Conservation (phyloP, 805 yeast species). For the Wickerhamiella shivajii region DNA sequence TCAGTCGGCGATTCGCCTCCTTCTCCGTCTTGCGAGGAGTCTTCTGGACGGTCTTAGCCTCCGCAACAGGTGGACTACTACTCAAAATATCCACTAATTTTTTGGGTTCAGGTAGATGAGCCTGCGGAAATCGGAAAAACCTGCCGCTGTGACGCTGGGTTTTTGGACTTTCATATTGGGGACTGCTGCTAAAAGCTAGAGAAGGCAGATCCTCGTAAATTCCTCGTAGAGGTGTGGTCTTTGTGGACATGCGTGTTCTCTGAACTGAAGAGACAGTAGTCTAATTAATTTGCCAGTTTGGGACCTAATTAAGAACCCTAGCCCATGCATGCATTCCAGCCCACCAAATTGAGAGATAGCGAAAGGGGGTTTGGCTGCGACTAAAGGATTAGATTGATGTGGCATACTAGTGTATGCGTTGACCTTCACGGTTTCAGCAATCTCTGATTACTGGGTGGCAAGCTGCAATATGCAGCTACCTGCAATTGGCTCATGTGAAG, state of each 20-base stretch:
- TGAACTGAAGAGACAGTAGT: no score
- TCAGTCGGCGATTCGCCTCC: constrained; percentile 3
- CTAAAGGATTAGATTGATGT: no score
- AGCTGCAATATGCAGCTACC: no score
- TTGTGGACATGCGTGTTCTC: constrained; percentile 2
- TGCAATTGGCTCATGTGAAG: no score
- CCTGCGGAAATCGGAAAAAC: constrained; percentile 3
- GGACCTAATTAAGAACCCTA: no score
- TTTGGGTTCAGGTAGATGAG: constrained; percentile 3
- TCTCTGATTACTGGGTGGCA: no score
- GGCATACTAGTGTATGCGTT: no score
- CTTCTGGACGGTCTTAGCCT: neutral
- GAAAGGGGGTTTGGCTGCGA: no score
- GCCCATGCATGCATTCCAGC: no score
- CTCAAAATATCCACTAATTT: constrained; percentile 1
- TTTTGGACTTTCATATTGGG: constrained; percentile 3
- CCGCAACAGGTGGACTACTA: constrained; percentile 4
- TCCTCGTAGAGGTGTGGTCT: constrained; percentile 5
- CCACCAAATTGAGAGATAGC: no score
- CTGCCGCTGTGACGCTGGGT: neutral
- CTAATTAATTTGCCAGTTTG: no score
- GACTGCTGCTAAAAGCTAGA: constrained; percentile 6
- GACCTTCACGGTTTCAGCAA: no score
- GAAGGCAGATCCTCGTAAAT: constrained; percentile 7
- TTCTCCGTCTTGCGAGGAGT: neutral